These are phyloP conservation scores for Pseudozyma sp. DNA, from an alignment of 1,284 basidiomycete species.

Conservation along the genomic window DNA sequence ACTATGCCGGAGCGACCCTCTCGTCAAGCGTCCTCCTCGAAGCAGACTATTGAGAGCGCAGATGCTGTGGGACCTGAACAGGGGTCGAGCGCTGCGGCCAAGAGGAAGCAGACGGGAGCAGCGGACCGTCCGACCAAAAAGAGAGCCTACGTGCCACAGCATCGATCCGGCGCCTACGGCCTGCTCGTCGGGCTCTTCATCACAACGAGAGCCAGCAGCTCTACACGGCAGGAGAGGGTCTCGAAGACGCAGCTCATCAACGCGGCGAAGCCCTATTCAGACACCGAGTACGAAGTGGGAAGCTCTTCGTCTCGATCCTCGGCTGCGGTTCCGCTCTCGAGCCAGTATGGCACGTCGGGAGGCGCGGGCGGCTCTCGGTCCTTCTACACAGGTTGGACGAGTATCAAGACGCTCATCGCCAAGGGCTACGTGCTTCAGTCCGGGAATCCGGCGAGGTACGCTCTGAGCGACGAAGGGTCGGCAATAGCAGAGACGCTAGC, in stretches of 20 bases:
- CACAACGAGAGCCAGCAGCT: constrained; percentile 22
- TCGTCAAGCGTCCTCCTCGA: constrained; percentile 14
- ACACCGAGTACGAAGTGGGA: constrained; percentile 57
- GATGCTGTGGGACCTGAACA: neutral
- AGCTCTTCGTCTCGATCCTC: constrained; percentile 38
- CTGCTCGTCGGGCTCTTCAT: constrained; percentile 62
- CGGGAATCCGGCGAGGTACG: constrained; percentile 64
- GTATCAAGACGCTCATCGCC: constrained; percentile 66
- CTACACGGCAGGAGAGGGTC: constrained; percentile 18
- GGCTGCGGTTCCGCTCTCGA: constrained; percentile 30
- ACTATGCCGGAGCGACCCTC: constrained; percentile 49
- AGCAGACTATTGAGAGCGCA: neutral
- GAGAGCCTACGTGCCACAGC: constrained; percentile 59
- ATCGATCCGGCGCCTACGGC: constrained; percentile 64
- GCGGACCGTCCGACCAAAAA: constrained; percentile 44
- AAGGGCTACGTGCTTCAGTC: constrained; percentile 63
- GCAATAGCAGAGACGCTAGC: constrained; percentile 50
- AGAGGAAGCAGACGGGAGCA: constrained; percentile 18
- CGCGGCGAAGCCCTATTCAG: constrained; percentile 59
- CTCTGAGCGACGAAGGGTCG: constrained; percentile 61
- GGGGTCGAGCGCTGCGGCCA: neutral
- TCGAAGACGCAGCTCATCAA: constrained; percentile 63
- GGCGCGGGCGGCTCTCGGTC: constrained; percentile 27
- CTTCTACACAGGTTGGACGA: constrained; percentile 65
- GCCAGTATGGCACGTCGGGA: constrained; percentile 19